Evolutionary conservation across 2,329 filamentous ascomycete species (phyloP), one percentile per base, ranked within the genome.

Genomic region (Macrophomina pseudophaseolina): DNA sequence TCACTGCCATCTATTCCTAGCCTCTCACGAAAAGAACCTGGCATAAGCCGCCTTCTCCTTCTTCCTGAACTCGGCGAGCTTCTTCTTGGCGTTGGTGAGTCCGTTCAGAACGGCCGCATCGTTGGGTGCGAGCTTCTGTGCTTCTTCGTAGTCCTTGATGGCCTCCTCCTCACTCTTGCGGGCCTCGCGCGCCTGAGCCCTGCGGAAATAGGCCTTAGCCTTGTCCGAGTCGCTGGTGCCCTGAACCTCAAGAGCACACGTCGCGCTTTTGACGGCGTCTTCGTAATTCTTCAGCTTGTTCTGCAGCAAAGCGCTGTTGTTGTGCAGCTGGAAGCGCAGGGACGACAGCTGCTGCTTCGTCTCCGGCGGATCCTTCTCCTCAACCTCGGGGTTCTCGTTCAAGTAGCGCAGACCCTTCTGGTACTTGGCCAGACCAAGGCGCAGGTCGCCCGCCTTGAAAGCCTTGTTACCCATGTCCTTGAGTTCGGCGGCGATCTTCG

Each of bases 401-500:
- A 97, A 83, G 79, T 97, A 97, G 73, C 93, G 89, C 68, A 97
- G 81, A 18, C 89, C 94, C 83, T 99, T 99, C 79, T 96, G 89
- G 82, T 99, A 99, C 83, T 99, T 99, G 68, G 90, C 89, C 32
- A 98, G 84, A 1, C 89, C 94, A 38, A 91, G 80, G 44, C 83
- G 79, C 46, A 90, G 75, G 73, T 97, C 87, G 48, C 89, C 88
- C 32, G 81, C 83, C 84, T 97, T 97, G 86, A 97, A 97, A 1
- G 94, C 93, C 72, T 89, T 88, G 84, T 97, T 98, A 73, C 95
- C 95, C 75, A 90, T 95, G 42, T 91, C 91, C 83, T 99, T 99
- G 79, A 97, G 88, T 71, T 92, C 92, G 5, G 86, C 83, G 2
- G 92, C 93, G 68, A 98, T 94, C 80, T 91, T 87, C 77, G 92